phyloP scores from a whole-genome alignment of 1,284 basidiomycete species.

The Macrocybe sp. region DNA sequence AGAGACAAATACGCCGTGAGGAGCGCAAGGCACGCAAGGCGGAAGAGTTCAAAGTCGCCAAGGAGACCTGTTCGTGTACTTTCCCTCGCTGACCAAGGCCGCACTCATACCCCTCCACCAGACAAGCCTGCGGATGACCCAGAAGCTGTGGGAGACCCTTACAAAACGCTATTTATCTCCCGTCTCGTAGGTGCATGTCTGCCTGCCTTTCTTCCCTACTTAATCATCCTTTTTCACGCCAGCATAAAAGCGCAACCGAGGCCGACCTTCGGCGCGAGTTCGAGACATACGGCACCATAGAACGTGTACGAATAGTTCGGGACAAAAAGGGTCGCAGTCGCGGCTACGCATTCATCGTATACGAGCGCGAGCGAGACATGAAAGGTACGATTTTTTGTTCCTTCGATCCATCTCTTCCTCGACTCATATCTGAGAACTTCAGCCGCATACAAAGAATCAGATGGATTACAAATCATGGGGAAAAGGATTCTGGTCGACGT shows the following conservation, averaged over 20 bases:
- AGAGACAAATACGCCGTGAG: constrained; percentile 73
- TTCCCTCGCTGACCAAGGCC: constrained; percentile 3
- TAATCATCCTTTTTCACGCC: constrained; percentile 17
- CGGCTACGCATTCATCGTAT: constrained; percentile 97
- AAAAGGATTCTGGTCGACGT: constrained; percentile 97
- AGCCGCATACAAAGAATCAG: constrained; percentile 99
- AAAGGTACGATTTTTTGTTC: constrained; percentile 61
- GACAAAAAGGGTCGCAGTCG: constrained; percentile 85
- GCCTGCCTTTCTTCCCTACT: neutral
- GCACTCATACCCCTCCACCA: constrained; percentile 25
- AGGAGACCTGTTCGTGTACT: constrained; percentile 70
- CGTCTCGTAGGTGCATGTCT: constrained; percentile 59
- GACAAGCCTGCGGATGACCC: constrained; percentile 89
- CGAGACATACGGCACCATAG: constrained; percentile 92
- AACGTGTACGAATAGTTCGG: constrained; percentile 86
- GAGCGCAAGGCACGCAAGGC: constrained; percentile 75
- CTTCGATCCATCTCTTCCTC: constrained; percentile 11
- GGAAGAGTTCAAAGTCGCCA: constrained; percentile 77
- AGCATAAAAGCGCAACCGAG: constrained; percentile 89
- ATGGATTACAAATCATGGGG: constrained; percentile 92
- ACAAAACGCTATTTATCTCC: constrained; percentile 97
- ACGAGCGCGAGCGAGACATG: constrained; percentile 98
- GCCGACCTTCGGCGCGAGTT: constrained; percentile 92
- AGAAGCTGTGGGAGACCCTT: constrained; percentile 96
- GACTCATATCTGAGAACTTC: constrained; percentile 13